Conservation (phyloP, 176 grass and related monocot species). For the Rhynchospora tenuis region DNA sequence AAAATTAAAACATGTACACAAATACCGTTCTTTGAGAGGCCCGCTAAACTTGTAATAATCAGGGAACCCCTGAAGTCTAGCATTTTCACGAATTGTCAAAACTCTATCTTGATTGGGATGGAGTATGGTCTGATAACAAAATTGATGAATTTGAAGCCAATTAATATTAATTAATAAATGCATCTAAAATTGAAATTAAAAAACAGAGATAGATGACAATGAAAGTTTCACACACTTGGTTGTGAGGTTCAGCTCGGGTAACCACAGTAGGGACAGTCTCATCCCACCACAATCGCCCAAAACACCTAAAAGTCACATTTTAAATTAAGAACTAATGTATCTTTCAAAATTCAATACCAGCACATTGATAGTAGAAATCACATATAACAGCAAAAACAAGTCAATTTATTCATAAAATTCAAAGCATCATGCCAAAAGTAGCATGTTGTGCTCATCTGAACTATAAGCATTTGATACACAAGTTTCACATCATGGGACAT, state of each 20-base stretch:
- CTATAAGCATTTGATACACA: neutral
- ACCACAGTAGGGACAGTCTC: slow-evolving; percentile 85
- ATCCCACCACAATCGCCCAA: slow-evolving; percentile 87
- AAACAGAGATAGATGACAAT: neutral
- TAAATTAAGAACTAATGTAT: neutral
- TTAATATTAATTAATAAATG: neutral
- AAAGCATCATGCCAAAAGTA: neutral
- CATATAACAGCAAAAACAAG: neutral
- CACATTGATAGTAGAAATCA: neutral
- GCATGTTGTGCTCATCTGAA: neutral
- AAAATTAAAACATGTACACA: neutral
- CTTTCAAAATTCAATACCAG: neutral
- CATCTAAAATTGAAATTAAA: neutral
- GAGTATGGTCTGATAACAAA: slow-evolving; percentile 37
- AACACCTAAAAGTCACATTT: slow-evolving; percentile 44
- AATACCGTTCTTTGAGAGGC: slow-evolving; percentile 54
- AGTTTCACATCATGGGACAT: neutral
- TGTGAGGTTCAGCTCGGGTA: slow-evolving; percentile 74
- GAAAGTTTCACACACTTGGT: slow-evolving; percentile 37
- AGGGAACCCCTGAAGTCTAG: slow-evolving; percentile 70
- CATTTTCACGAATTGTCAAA: slow-evolving; percentile 64
- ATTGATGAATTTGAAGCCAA: neutral
- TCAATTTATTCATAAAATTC: neutral
- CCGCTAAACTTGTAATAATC: slow-evolving; percentile 62
- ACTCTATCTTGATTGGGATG: slow-evolving; percentile 68